Conservation (phyloP, 2,329 filamentous ascomycete genomes). For the Aspergillus novoparasiticus region DNA sequence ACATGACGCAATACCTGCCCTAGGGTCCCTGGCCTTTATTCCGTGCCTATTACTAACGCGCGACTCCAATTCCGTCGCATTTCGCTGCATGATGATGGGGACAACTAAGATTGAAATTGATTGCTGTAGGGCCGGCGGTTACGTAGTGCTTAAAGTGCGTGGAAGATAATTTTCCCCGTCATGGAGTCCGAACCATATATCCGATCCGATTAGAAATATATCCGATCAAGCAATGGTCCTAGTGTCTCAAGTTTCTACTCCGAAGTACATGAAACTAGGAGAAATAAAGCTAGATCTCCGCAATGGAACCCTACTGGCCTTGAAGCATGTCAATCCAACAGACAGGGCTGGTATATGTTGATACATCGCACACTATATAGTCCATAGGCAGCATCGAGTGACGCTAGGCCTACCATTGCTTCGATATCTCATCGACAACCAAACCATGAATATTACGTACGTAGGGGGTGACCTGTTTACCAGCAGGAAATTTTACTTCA, state of each 20-base stretch:
- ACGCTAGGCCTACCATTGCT: not conserved
- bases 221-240: not conserved
- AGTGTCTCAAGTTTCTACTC: not conserved
- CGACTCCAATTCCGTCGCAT: not conserved
- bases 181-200: not conserved
- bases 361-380: not conserved
- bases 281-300: not conserved
- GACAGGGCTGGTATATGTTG: not conserved
- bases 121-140: not conserved
- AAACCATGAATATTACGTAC: not conserved
- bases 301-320: too few species aligned
- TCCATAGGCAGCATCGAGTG: not conserved
- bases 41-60: conserved; percentile 11
- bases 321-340: not conserved
- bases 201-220: not conserved
- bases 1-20: conserved; percentile 34
- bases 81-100: not conserved
- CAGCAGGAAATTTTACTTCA: not conserved
- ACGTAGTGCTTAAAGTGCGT: not conserved
- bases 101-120: not conserved
- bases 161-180: not conserved
- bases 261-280: not conserved
- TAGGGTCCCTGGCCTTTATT: conserved; percentile 6
- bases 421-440: not conserved
- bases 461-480: not conserved